These are phyloP conservation scores for Mycena crocata DNA, from an alignment of 768 basidiomycete genomes.

Conservation along the genomic window DNA sequence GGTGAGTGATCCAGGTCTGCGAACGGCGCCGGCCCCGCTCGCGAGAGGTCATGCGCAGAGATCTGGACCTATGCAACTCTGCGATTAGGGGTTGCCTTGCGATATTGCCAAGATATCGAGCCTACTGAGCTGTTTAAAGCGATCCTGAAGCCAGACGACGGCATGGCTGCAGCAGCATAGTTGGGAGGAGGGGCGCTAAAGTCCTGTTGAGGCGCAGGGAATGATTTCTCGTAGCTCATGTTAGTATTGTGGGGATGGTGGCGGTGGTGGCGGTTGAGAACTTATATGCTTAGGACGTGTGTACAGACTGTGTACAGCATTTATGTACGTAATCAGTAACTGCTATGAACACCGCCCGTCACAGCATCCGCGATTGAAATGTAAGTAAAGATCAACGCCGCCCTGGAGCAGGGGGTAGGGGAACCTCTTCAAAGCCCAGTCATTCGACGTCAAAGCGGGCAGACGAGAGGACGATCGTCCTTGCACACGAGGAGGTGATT, in stretches of 20 bases:
- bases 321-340: neutral
- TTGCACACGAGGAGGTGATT: conserved; percentile 27
- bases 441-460: conserved; percentile 60
- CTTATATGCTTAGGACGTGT: conserved; percentile 6
- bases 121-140: conserved; percentile 47
- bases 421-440: conserved; percentile 66
- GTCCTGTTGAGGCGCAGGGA: conserved; percentile 1
- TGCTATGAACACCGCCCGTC: too few relatives aligned
- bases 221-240: conserved; percentile 29
- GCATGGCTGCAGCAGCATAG: conserved; percentile 34
- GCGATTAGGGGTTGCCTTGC: neutral
- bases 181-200: conserved; percentile 8
- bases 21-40: conserved; percentile 64
- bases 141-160: conserved; percentile 40
- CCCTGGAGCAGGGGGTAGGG: conserved; percentile 55
- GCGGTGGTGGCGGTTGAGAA: conserved; percentile 46
- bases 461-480: conserved; percentile 49
- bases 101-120: neutral
- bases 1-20: conserved; percentile 71
- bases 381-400: conserved; percentile 14
- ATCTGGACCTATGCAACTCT: conserved; percentile 9
- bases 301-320: conserved; percentile 9
- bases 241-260: conserved; percentile 45
- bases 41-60: conserved; percentile 46
- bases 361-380: neutral